Evolutionary conservation across 371 early-diverging fungal species (phyloP).

Genomic region (Umbelopsis sp.): DNA sequence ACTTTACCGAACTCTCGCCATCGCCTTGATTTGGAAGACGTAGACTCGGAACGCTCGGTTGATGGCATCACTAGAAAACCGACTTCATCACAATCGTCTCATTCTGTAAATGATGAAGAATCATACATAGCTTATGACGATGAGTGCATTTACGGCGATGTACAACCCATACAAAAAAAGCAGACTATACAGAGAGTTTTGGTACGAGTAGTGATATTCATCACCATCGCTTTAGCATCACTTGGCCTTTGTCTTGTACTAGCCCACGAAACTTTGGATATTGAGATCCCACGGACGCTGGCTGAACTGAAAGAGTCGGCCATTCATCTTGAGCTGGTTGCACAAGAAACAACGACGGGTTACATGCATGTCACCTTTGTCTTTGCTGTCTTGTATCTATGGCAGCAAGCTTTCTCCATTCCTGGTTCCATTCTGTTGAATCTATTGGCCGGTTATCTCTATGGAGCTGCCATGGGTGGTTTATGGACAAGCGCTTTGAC

Average conservation of each 20-base stretch:
- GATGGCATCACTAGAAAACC: neutral
- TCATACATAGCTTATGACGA: too few relatives aligned
- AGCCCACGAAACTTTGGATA: constrained; percentile 39
- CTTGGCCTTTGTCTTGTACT: constrained; percentile 39
- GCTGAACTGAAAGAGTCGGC: constrained; percentile 42
- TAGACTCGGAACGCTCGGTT: neutral
- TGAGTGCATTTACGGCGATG: neutral
- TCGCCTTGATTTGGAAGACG: neutral
- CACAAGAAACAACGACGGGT: constrained; percentile 37
- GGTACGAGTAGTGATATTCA: constrained; percentile 25
- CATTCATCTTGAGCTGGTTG: constrained; percentile 37
- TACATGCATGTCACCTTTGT: constrained; percentile 40
- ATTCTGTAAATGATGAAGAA: neutral
- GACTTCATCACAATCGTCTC: neutral
- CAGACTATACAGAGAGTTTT: neutral
- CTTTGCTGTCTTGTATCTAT: constrained; percentile 49
- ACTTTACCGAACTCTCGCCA: neutral
- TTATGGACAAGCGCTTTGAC: constrained; percentile 49
- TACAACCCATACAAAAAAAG: neutral
- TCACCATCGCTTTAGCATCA: constrained; percentile 37
- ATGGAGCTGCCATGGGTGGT: constrained; percentile 40
- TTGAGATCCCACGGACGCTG: constrained; percentile 45
- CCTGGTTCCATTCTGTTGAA: constrained; percentile 54
- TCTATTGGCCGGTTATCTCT: constrained; percentile 46
- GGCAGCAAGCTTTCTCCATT: constrained; percentile 57